Percentiles rank a stretch among this genome's conserved stretches.
phyloP scores from a whole-genome alignment of 176 grass and related monocot genomes.

The Panicum miliaceum region DNA sequence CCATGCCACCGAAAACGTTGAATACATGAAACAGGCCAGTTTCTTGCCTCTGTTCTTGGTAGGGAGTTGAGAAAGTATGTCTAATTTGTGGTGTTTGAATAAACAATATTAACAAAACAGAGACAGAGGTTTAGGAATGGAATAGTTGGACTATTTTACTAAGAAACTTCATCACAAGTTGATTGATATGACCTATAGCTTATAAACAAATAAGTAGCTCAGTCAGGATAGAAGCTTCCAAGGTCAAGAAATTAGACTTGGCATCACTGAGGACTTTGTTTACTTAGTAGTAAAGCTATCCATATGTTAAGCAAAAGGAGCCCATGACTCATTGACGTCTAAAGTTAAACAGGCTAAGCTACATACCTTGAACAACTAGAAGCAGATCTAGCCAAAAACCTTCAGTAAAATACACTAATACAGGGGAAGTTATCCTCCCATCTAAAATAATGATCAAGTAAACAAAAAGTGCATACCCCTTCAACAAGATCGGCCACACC shows the following conservation, averaged over 20 bases:
- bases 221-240: not conserved
- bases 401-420: not conserved
- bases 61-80: conserved; percentile 22
- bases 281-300: conserved; percentile 27
- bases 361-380: conserved; percentile 43
- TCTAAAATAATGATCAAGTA: conserved; percentile 35
- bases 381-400: conserved; percentile 17
- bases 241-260: conserved; percentile 4
- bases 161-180: not conserved
- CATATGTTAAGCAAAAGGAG: conserved; percentile 16
- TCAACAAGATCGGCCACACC: conserved; percentile 88
- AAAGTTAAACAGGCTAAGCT: conserved; percentile 10
- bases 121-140: not conserved
- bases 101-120: not conserved
- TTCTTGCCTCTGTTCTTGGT: not conserved
- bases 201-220: conserved; percentile 14
- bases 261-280: not conserved
- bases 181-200: conserved; percentile 17
- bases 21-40: not conserved
- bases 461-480: conserved; percentile 67
- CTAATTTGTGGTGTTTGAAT: not conserved
- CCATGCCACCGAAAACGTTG: not conserved
- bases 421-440: conserved; percentile 9
- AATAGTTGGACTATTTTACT: not conserved
- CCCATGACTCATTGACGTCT: conserved; percentile 35